These are phyloP conservation scores for Dothistroma pini DNA, from an alignment of 2,329 filamentous ascomycete genomes.

Conservation along the genomic window DNA sequence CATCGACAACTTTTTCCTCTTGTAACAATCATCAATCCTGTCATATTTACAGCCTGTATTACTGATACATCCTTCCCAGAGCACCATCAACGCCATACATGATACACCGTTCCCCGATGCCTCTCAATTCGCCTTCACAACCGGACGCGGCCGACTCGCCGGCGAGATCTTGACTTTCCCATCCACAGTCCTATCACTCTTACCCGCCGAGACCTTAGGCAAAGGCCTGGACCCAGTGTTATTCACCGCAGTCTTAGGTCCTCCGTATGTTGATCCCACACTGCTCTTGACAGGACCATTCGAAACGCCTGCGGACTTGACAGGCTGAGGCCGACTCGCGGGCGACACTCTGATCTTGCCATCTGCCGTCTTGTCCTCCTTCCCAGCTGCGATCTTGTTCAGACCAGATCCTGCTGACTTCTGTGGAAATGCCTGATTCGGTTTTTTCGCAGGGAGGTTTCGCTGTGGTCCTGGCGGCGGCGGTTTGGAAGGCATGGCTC, in stretches of 20 bases:
- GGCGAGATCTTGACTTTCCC: conserved; percentile 24
- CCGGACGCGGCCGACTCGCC: conserved; percentile 20
- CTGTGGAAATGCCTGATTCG: conserved; percentile 1
- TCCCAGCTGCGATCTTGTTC: conserved; percentile 10
- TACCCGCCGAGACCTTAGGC: conserved; percentile 7
- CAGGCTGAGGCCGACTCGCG: conserved; percentile 10
- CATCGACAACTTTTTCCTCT: too few species aligned
- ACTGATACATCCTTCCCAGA: background rate
- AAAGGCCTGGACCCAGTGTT: conserved; percentile 5
- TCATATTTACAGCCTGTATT: conserved; percentile 32
- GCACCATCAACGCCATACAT: background rate
- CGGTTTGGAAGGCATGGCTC: conserved; percentile 12
- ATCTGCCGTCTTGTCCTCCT: conserved; percentile 17
- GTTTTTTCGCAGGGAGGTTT: conserved; percentile 10
- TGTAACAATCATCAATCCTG: too few species aligned
- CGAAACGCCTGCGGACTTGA: conserved; percentile 8
- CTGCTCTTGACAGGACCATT: background rate
- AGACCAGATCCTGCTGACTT: background rate
- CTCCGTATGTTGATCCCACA: background rate
- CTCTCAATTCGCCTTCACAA: conserved; percentile 6
- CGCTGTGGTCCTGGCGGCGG: conserved; percentile 4
- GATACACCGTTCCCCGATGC: background rate
- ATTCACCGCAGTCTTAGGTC: conserved; percentile 3
- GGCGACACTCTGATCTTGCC: conserved; percentile 20
- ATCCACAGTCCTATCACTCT: conserved; percentile 15